Evolutionary conservation across 164 flowering plant genomes (phyloP), one percentile per base, ranked within the genome.

Genomic region (Sextonia rubra): DNA sequence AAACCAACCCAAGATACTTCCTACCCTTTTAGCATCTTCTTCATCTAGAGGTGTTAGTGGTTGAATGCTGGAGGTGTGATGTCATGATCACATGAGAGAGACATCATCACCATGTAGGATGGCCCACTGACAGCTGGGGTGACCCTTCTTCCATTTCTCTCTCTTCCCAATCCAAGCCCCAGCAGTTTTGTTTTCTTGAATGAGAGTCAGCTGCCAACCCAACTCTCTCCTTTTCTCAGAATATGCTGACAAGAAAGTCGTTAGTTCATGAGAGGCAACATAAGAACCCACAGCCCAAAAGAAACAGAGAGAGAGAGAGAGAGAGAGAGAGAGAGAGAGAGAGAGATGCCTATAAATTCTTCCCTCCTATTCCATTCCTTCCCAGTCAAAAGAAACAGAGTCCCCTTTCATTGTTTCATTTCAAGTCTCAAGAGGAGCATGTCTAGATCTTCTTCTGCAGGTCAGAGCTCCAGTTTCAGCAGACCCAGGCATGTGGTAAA

Each of bases 401-500:
- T 25, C 60, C n/a, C 27, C 1, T 26, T 2, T 58, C 60, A 20
- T 52, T 55, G 12, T 11, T 65, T 24, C 25, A 29, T 25, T 25
- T 12, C 37, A 7, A 61, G 11, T 14, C 52, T 64, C 20, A n/a
- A 4, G 48, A 49, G 3, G 18, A 77, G 55, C 80, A 85, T 86
- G 88, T 85, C 87, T 73, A 44, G 74, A 67, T 4, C 30, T 49
- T 64, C 47, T 8, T 64, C 47, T 8, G 82, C 80, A 15, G 78
- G 76, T 75, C 79, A 76, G 61, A 23, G 44, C 32, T 44, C 69
- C 52, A 61, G 62, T 52, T 77, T 81, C 70, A 64, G 62, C 74
- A 70, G 32, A 29, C 86, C 90, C 3, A 83, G 91, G 70, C 49
- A 79, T 77, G 92, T 87, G 25, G 74, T 77, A 74, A 90, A 84